A percentile compares a stretch with the other conserved stretches of the same genome.
These are phyloP conservation scores for Bipolaris victoriae DNA, from an alignment of 2,329 filamentous ascomycete species.

Conservation along the genomic window DNA sequence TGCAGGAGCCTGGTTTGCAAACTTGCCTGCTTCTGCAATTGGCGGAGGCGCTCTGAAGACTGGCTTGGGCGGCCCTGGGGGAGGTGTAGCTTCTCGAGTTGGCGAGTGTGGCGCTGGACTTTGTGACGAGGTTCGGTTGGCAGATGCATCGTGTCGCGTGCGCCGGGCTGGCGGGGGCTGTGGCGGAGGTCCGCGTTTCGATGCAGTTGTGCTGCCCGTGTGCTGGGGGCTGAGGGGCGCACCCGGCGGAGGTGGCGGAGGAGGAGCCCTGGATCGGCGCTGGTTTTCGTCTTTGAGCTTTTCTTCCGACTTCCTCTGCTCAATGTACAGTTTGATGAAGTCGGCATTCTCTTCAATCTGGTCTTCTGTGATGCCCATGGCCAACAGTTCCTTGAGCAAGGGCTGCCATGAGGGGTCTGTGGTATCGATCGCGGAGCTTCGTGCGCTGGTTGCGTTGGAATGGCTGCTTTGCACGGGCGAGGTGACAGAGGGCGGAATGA, in stretches of 20 bases:
- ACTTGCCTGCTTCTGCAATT: slow-evolving; percentile 87
- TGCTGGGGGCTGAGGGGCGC: slow-evolving; percentile 65
- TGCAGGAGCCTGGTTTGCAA: slow-evolving; percentile 61
- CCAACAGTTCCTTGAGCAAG: slow-evolving; percentile 65
- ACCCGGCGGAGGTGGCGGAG: slow-evolving; percentile 67
- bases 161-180: slow-evolving; percentile 62
- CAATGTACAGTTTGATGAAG: slow-evolving; percentile 71
- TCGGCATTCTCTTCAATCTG: slow-evolving; percentile 71
- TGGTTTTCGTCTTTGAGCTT: slow-evolving; percentile 55
- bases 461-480: slow-evolving; percentile 47
- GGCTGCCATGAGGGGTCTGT: slow-evolving; percentile 67
- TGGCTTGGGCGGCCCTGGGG: slow-evolving; percentile 63
- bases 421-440: slow-evolving; percentile 61
- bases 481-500: slow-evolving; percentile 54
- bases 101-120: slow-evolving; percentile 66
- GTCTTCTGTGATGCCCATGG: slow-evolving; percentile 72
- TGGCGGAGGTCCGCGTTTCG: slow-evolving; percentile 66
- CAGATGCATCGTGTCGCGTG: slow-evolving; percentile 50
- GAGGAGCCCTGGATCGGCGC: slow-evolving; percentile 62
- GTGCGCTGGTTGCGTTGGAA: slow-evolving; percentile 43
- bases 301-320: slow-evolving; percentile 64
- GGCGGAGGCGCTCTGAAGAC: slow-evolving; percentile 87
- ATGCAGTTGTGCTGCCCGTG: slow-evolving; percentile 58
- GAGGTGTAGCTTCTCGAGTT: slow-evolving; percentile 75
- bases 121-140: slow-evolving; percentile 54